Evolutionary conservation across 2,329 filamentous ascomycete species (phyloP), one percentile per base, ranked within the genome.

Genomic region (Lecanosticta acicola): DNA sequence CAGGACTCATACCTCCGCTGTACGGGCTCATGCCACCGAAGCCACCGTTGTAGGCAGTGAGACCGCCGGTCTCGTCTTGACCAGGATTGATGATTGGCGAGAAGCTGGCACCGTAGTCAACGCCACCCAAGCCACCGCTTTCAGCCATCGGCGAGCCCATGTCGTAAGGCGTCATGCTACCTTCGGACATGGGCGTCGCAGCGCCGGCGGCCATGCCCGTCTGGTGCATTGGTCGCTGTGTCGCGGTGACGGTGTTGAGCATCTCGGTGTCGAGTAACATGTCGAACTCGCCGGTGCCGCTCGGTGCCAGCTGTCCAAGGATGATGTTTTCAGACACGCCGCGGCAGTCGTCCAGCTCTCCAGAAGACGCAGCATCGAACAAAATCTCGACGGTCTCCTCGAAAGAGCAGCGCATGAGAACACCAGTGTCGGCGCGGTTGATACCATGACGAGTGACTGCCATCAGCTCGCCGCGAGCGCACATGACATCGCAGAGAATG

Each of bases 241-340:
- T 83, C 35, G 86, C 87, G 67, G 94, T 95, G 69, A 95, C 90
- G 40, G 90, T 95, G 67, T 94, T 87, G 35, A 97, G 80, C 87
- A 98, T 94, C 69, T 86, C 86, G 55, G 89, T 89, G 65, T 98
- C 94, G 56, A 98, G 78, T 58, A 90, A 82, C 43, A 97, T 83
- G 55, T 98, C 89, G 60, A 98, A 91, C 68, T 95, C 89, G 54
- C 93, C 93, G 47, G 94, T 98, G 52, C 93, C 93, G 78, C 95
- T 91, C 21, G 94, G 93, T 3, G 94, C 93, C 71, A 97, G 80
- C 71, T 98, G 93, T 52, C 93, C 93, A 52, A 98, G 80, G 80
- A 98, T 98, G 65, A 98, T 84, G 72, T 98, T 98, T 72, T 98
- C 93, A 13, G 93, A 97, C 41, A 98, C 91, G 76, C 93, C 93